phyloP scores from a whole-genome alignment of 164 flowering plant genomes.

The Dillenia suffruticosa region DNA sequence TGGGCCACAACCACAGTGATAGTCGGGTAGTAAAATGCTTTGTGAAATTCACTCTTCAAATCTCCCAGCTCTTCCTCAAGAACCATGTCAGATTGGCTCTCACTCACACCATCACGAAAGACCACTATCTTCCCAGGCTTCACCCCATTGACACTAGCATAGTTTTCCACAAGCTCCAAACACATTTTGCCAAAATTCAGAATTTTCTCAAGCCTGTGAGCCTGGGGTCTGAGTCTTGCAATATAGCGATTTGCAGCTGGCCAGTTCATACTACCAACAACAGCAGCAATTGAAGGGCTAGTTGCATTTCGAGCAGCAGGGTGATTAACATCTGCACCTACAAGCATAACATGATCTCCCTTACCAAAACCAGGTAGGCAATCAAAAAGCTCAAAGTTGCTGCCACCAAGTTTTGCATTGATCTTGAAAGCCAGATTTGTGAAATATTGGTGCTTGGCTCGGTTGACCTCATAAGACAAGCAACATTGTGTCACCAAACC shows the following conservation, averaged over 20 bases:
- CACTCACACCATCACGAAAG: conserved; percentile 90
- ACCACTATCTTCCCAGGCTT: conserved; percentile 56
- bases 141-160: conserved; percentile 29
- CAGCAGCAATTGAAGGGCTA: conserved; percentile 75
- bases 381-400: conserved; percentile 54
- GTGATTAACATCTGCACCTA: conserved; percentile 92
- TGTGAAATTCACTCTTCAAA: conserved; percentile 29
- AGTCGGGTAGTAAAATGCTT: conserved; percentile 35
- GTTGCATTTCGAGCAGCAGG: conserved; percentile 37
- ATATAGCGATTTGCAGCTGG: conserved; percentile 77
- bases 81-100: conserved; percentile 77
- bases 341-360: conserved; percentile 52
- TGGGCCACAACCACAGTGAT: conserved; percentile 70
- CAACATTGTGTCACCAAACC: conserved; percentile 64
- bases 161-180: conserved; percentile 47
- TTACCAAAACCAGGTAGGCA: conserved; percentile 35
- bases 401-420: conserved; percentile 85
- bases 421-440: conserved; percentile 76
- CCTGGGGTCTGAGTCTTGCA: conserved; percentile 49
- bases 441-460: conserved; percentile 45
- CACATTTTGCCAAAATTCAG: conserved; percentile 56
- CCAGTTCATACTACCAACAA: conserved; percentile 80
- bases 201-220: conserved; percentile 48
- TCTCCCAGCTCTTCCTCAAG: conserved; percentile 58
- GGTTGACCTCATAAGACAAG: conserved; percentile 31